phyloP scores from a whole-genome alignment of 2,329 filamentous ascomycete genomes.

The Grosmannia serpens region DNA sequence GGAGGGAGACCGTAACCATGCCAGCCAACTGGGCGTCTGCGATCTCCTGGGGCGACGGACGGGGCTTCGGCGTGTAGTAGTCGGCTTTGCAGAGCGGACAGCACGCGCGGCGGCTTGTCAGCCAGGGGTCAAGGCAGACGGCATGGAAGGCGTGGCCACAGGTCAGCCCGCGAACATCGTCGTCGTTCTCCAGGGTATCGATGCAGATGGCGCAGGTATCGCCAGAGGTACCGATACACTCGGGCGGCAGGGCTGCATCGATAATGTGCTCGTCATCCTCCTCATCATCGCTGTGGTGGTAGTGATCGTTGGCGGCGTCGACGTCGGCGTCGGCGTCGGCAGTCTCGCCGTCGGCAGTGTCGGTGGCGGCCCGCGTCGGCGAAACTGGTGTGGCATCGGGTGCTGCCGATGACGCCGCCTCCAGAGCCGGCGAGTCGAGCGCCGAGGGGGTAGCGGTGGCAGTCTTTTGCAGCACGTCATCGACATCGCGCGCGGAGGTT shows the following conservation, averaged over 20 bases:
- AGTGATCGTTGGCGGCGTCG: slow-evolving; percentile 3
- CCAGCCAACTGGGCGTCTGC: slow-evolving; percentile 19
- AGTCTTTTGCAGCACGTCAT: background rate
- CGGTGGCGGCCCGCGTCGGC: too few species aligned
- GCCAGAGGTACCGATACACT: slow-evolving; percentile 69
- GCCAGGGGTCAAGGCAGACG: slow-evolving; percentile 89
- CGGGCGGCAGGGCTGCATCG: slow-evolving; percentile 67
- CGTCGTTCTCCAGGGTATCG: slow-evolving; percentile 85
- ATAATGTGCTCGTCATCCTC: slow-evolving; percentile 68
- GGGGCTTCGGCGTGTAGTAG: slow-evolving; percentile 90
- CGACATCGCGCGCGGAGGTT: background rate
- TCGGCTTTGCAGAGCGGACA: slow-evolving; percentile 97
- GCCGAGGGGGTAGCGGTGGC: background rate
- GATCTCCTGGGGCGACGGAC: slow-evolving; percentile 38
- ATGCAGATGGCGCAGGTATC: slow-evolving; percentile 96
- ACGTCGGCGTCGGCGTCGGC: background rate
- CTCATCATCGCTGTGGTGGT: slow-evolving; percentile 36
- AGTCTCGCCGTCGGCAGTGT: background rate
- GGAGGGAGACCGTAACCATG: slow-evolving; percentile 17
- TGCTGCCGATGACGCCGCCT: slow-evolving; percentile 6
- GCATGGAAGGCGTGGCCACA: slow-evolving; percentile 99
- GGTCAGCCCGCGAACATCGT: slow-evolving; percentile 84
- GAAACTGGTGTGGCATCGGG: background rate
- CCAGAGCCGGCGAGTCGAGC: background rate
- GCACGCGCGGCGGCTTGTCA: slow-evolving; percentile 86